Conservation (phyloP, 2,329 filamentous ascomycete species). For the Fusarium sp. region DNA sequence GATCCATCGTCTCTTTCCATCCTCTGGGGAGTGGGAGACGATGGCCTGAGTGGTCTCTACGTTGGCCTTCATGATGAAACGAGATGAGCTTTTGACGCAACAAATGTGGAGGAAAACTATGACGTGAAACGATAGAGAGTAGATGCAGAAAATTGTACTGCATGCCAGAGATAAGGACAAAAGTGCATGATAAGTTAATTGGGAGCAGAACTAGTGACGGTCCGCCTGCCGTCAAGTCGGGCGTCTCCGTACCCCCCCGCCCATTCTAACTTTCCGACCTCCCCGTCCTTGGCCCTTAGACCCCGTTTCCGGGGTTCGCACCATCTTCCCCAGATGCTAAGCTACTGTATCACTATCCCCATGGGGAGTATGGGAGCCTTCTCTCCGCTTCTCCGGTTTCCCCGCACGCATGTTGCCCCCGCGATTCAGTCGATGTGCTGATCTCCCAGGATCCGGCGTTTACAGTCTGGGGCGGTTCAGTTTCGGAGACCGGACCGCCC, state of each 20-base stretch:
- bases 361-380: not conserved
- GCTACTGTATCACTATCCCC: not conserved
- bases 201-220: not conserved
- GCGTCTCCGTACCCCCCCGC: not conserved
- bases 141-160: not conserved
- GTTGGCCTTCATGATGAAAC: not conserved
- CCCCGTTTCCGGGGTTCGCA: not conserved
- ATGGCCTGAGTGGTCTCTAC: slow-evolving; percentile 9
- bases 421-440: not conserved
- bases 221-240: not conserved
- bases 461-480: not conserved
- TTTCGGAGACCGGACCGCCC: slow-evolving; percentile 1
- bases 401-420: not conserved
- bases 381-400: not conserved
- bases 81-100: not conserved
- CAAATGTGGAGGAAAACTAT: not conserved
- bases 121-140: not conserved
- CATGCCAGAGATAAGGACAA: not conserved
- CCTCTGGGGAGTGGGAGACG: slow-evolving; percentile 15
- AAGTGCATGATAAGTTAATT: not conserved
- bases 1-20: slow-evolving; percentile 14
- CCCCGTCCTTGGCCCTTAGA: not conserved
- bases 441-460: not conserved
- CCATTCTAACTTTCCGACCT: not conserved
- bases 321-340: not conserved